A percentile compares a stretch with the other conserved stretches of the same genome.
phyloP scores from a whole-genome alignment of 1,284 basidiomycete species.

The Xerocomus nothofagi region DNA sequence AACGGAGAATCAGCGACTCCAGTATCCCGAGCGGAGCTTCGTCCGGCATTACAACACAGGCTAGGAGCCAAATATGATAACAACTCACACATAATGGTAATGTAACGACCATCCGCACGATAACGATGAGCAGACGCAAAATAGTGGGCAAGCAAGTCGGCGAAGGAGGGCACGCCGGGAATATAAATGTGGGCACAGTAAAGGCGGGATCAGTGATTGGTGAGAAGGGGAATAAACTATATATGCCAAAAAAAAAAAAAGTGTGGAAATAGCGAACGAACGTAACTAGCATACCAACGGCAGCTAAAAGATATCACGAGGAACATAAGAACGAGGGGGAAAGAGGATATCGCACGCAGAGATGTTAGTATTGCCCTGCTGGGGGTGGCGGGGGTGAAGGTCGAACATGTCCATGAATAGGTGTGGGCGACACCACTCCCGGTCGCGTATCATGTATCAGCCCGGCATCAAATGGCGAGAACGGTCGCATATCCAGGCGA shows the following conservation, averaged over 20 bases:
- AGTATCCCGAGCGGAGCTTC: neutral
- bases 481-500: slow-evolving; percentile 40
- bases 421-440: slow-evolving; percentile 7
- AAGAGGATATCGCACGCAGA: neutral
- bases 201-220: neutral
- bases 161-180: neutral
- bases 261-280: slow-evolving; percentile 4
- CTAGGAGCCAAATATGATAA: neutral
- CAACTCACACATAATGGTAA: slow-evolving; percentile 1
- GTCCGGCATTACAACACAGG: slow-evolving; percentile 9
- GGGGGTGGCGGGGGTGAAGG: slow-evolving; percentile 10
- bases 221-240: neutral
- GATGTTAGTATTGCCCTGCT: slow-evolving; percentile 10
- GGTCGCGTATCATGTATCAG: slow-evolving; percentile 26
- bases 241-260: slow-evolving; percentile 2
- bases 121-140: neutral
- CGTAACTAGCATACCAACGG: neutral
- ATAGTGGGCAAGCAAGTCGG: neutral
- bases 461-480: slow-evolving; percentile 44
- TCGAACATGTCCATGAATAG: neutral
- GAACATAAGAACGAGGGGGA: neutral
- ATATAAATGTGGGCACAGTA: neutral
- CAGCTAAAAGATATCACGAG: slow-evolving; percentile 8
- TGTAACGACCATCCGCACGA: neutral
- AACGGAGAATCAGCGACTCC: too few species aligned